Base-by-base conservation (phyloP, 2,329 filamentous ascomycete genomes). In the Sclerotinia trifoliorum region DNA sequence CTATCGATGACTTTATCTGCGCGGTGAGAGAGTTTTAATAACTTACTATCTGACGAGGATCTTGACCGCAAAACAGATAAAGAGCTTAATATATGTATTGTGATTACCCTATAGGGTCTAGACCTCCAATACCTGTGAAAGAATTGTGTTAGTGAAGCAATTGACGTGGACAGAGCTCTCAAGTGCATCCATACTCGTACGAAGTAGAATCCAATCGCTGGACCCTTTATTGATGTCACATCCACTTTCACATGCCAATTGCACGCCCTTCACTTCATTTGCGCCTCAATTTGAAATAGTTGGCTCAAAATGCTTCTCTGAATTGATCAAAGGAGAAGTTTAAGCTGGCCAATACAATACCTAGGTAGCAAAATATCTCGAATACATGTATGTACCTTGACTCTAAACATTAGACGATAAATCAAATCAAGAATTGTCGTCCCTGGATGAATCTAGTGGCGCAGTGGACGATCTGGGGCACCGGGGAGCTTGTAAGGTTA, bases 231-330 rank as follows among this genome's bases (percentile, higher is more conserved):
- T 46, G 48, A 61, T 46, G 48, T 55, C 56, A 52, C 65, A 67
- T 63, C 65, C 65, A 67, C 65, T 66, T 58, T 63, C 65, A 67
- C 65, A 67, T 67, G 65, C 46, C 15, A 63, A 55, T 19, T 26
- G 24, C 24, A 26, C 13, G 24, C 26, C 24, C 26, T 26, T 44
- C 55, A 61, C 65, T 63, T 48, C 48, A 26, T 21, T 39, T 29
- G 35, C 49, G 57, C 57, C 65, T 55, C 48, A 46, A 26, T 32
- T 48, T 4, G 35, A 24, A 8, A 26, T 21, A 11, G 35, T 42
- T 65, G 54, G 54, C 17, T 39, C 19, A 39, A 21, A 15, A 35
- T 49, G 44, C 21, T 29, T 60, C 24, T 60, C 21, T 29, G 26
- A 15, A 62, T 5, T 5, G 29, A 39, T 39, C 29, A 51, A 39